Base-by-base conservation (phyloP, 2,329 filamentous ascomycete genomes). In the Fusarium robinianum region DNA sequence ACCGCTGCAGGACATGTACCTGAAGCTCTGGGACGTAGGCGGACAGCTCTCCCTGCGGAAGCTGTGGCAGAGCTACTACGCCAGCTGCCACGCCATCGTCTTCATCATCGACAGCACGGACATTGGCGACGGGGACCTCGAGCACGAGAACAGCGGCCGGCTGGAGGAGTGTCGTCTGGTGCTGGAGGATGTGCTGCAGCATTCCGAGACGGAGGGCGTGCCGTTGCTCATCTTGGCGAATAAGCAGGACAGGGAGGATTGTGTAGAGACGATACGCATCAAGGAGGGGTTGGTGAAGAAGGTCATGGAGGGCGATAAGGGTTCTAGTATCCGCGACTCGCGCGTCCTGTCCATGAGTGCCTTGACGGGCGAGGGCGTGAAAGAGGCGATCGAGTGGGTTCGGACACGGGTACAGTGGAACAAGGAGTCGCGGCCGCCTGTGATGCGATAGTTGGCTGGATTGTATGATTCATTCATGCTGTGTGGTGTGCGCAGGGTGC, bases 21-120 rank as follows among this genome's bases (percentile, higher is more conserved):
- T 99, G 64, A 96, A 96, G 76, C 87, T 99, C 61, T 97, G 94
- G 94, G 94, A 99, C 66, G 90, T 99, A 1, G 94, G 94, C 54
- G 94, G 94, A 6, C 94, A 99, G 70, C 84, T 94, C 64, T 87
- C 82, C 18, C 80, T 99, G 64, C 85, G 94, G 51, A 86, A 87
- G 53, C 81, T 97, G 21, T 99, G 94, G 94, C 90, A 96, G 69
- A 90, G 85, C 69, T 99, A 99, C 74, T 99, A 96, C 75, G 78
- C 84, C 36, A 88, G 83, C 67, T 95, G 90, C 63, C 94, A 99
- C 68, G 94, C 94, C 57, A 96, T 99, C 62, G 89, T 99, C 53
- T 99, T 97, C 71, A 90, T 99, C 48, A 90, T 99, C 62, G 94
- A 99, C 72, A 92, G 87, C 67, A 90, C 90, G 29, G 94, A 99